These are phyloP conservation scores for Mortierella alpina DNA, from an alignment of 192 early-diverging fungal species.

Conservation along the genomic window DNA sequence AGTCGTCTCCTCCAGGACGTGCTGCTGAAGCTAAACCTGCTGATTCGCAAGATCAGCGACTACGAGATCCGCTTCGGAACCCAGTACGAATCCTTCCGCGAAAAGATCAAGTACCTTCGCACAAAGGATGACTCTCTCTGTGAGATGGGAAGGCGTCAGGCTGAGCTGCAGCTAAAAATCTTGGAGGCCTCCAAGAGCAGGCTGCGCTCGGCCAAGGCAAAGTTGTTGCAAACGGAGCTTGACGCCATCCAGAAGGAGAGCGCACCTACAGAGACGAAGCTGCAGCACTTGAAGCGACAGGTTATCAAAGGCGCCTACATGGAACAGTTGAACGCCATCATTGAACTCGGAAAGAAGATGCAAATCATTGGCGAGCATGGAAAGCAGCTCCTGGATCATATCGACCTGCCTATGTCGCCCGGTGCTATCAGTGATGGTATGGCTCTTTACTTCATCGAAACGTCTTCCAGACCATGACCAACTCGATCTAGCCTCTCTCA, in stretches of 20 bases:
- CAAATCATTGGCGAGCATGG: constrained; percentile 55
- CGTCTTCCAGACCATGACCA: too few relatives aligned
- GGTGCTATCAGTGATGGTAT: constrained; percentile 29
- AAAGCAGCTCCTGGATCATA: constrained; percentile 40
- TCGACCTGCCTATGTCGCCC: constrained; percentile 21
- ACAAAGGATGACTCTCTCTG: constrained; percentile 56
- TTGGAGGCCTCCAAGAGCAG: constrained; percentile 38
- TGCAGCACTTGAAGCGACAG: constrained; percentile 38
- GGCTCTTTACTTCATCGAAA: too few relatives aligned
- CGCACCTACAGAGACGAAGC: constrained; percentile 30
- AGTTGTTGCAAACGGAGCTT: constrained; percentile 33
- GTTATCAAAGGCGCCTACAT: constrained; percentile 44
- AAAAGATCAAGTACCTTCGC: constrained; percentile 52
- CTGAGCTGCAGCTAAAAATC: constrained; percentile 39
- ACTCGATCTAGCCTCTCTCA: too few relatives aligned
- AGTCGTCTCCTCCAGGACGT: constrained; percentile 23
- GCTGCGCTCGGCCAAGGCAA: constrained; percentile 36
- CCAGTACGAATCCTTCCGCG: constrained; percentile 48
- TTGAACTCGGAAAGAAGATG: constrained; percentile 52
- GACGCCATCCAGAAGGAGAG: constrained; percentile 41
- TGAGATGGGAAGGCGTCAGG: constrained; percentile 48
- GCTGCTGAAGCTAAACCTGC: constrained; percentile 45
- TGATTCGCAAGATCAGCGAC: constrained; percentile 54
- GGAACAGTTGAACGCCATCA: constrained; percentile 42
- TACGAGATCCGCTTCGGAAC: constrained; percentile 49